Conservation (phyloP, 2,329 filamentous ascomycete species). For the Mariannaea elegans region DNA sequence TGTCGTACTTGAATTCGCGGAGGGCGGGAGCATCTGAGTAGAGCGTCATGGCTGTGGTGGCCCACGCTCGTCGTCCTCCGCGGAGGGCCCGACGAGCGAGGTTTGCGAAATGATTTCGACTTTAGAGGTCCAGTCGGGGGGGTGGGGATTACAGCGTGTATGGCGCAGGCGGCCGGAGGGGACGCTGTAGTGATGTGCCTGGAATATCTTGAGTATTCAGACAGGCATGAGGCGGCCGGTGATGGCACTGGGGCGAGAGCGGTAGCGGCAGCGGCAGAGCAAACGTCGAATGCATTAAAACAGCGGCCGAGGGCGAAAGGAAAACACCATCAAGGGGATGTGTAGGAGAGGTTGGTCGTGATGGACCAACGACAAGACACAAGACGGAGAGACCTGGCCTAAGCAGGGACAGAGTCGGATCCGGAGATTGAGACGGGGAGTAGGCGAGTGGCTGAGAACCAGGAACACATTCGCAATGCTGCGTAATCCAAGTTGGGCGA, state of each 20-base stretch:
- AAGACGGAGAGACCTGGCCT: background rate
- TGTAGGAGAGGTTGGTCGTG: background rate
- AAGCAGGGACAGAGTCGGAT: background rate
- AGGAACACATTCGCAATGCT: background rate
- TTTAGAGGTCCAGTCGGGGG: conserved; percentile 20
- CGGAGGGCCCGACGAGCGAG: conserved; percentile 67
- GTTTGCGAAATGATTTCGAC: conserved; percentile 28
- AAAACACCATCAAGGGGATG: conserved; percentile 16
- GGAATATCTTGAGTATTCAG: conserved; percentile 27
- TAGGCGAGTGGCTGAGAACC: conserved; percentile 5
- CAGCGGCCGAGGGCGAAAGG: conserved; percentile 13
- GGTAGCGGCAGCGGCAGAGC: conserved; percentile 22
- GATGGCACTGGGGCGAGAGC: conserved; percentile 29
- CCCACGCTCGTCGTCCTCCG: conserved; percentile 69
- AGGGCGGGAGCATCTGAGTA: conserved; percentile 64
- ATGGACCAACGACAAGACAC: conserved; percentile 5
- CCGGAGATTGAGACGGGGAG: conserved; percentile 3
- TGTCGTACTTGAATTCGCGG: conserved; percentile 66
- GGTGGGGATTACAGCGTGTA: conserved; percentile 1
- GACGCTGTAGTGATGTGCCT: conserved; percentile 21
- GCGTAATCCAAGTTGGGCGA: conserved; percentile 3
- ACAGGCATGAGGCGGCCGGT: conserved; percentile 34
- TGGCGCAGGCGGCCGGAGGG: conserved; percentile 20
- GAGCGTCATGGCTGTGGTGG: conserved; percentile 58
- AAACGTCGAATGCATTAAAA: conserved; percentile 40